Percentiles rank a stretch among this genome's conserved stretches.
Evolutionary conservation across 257 asterid species (phyloP).

Genomic region (Linaria vulgaris): DNA sequence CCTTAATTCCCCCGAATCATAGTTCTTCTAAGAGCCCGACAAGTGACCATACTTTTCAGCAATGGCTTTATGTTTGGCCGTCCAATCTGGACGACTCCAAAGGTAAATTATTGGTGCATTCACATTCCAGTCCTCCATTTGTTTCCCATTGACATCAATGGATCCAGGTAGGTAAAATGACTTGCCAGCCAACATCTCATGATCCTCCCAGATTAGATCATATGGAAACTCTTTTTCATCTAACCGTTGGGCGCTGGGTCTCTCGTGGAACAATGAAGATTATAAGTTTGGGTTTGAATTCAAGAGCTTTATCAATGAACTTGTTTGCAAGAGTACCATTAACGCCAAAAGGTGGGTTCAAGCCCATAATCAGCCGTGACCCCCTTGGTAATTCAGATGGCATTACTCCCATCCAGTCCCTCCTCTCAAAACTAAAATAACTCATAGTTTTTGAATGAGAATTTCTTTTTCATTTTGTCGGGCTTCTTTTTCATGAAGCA

Average conservation of each 20-base stretch:
- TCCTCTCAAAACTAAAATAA: conserved; percentile 76
- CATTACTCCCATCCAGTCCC: conserved; percentile 74
- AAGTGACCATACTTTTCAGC: conserved; percentile 61
- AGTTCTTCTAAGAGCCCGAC: conserved; percentile 29
- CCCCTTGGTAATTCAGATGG: conserved; percentile 64
- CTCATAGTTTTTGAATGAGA: conserved; percentile 78
- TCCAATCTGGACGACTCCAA: conserved; percentile 80
- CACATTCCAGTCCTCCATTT: conserved; percentile 80
- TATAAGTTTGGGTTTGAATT: conserved; percentile 85
- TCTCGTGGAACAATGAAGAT: conserved; percentile 81
- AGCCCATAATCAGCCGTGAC: conserved; percentile 83
- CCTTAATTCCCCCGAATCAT: conserved; percentile 23
- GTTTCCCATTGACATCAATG: conserved; percentile 60
- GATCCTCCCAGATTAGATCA: conserved; percentile 82
- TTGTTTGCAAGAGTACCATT: conserved; percentile 68
- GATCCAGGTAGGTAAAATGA: conserved; percentile 92
- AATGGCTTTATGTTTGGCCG: conserved; percentile 58
- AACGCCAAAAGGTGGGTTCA: conserved; percentile 94
- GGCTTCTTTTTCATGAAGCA: conserved; percentile 73
- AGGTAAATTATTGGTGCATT: conserved; percentile 67
- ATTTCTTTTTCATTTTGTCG: conserved; percentile 57
- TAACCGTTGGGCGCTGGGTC: conserved; percentile 68
- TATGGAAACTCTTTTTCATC: conserved; percentile 53
- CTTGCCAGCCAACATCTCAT: conserved; percentile 69
- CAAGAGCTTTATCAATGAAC: conserved; percentile 79